Evolutionary conservation across 2,329 filamentous ascomycete genomes (phyloP).

Genomic region (Penicillium olsonii): DNA sequence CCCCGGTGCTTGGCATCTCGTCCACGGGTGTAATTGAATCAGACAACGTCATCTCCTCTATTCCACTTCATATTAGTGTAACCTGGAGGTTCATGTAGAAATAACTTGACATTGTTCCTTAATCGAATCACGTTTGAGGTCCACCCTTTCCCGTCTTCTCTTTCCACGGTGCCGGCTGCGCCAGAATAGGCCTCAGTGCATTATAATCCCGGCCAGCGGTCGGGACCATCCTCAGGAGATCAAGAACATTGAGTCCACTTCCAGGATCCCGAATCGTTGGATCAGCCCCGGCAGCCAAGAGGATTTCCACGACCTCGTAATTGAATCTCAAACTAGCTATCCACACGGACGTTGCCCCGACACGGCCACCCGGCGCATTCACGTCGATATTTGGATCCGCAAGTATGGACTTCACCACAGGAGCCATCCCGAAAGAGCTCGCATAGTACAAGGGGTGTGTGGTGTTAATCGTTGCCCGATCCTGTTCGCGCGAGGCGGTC

Average conservation of each 20-base stretch:
- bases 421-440: conserved; percentile 20
- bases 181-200: conserved; percentile 12
- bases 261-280: conserved; percentile 18
- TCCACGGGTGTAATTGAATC: background rate
- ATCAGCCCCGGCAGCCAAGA: conserved; percentile 22
- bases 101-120: no score
- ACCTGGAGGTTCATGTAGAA: background rate
- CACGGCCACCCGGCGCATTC: conserved; percentile 20
- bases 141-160: background rate
- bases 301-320: conserved; percentile 15
- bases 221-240: conserved; percentile 7
- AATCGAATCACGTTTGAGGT: no score
- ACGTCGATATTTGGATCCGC: conserved; percentile 17
- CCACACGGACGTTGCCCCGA: conserved; percentile 20
- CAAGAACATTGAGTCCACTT: conserved; percentile 9
- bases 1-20: no score
- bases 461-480: conserved; percentile 8
- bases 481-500: background rate
- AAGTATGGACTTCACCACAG: conserved; percentile 18
- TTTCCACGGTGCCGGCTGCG: conserved; percentile 5
- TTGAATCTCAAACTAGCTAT: conserved; percentile 17
- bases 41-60: no score
- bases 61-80: no score
- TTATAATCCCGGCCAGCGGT: background rate
- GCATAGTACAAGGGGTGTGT: conserved; percentile 25